Conservation (phyloP, 164 flowering plant genomes). For the Platanus orientalis region DNA sequence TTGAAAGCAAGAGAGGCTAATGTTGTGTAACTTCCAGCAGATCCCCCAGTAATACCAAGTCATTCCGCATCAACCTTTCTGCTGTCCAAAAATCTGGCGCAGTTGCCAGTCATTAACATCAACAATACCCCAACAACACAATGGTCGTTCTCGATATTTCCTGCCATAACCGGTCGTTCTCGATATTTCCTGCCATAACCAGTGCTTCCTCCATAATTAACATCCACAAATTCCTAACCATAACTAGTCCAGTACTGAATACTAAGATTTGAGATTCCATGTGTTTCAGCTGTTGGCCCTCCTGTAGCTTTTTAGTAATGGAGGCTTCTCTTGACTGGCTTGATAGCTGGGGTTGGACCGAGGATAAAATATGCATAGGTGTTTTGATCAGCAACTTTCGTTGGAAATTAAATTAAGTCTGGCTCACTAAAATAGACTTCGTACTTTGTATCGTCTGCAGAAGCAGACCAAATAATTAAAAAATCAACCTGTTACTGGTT, state of each 20-base stretch:
- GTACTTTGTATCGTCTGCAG: conserved; percentile 50
- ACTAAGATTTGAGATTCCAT: conserved; percentile 64
- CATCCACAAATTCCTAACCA: conserved; percentile 98
- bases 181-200: conserved; percentile 89
- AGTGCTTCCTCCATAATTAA: conserved; percentile 97
- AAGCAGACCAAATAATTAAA: conserved; percentile 72
- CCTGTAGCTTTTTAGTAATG: conserved; percentile 63
- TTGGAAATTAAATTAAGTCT: conserved; percentile 83
- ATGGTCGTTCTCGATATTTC: conserved; percentile 80
- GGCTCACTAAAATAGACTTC: conserved; percentile 67
- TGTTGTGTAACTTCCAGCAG: conserved; percentile 98
- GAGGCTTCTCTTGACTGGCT: conserved; percentile 68
- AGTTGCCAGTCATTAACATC: conserved; percentile 97
- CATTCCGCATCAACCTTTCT: conserved; percentile 79
- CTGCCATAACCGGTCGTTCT: no score
- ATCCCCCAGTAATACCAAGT: conserved; percentile 82
- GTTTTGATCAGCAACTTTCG: conserved; percentile 68
- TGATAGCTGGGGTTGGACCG: conserved; percentile 68
- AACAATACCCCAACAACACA: conserved; percentile 84
- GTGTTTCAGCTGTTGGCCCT: conserved; percentile 89
- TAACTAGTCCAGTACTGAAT: conserved; percentile 98
- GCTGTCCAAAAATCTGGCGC: conserved; percentile 81
- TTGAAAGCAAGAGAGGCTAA: conserved; percentile 92
- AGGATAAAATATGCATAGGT: conserved; percentile 94
- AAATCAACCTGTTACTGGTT: conserved; percentile 47